These are phyloP conservation scores for Ilex aquifolium DNA, from an alignment of 257 asterid species.

Conservation along the genomic window DNA sequence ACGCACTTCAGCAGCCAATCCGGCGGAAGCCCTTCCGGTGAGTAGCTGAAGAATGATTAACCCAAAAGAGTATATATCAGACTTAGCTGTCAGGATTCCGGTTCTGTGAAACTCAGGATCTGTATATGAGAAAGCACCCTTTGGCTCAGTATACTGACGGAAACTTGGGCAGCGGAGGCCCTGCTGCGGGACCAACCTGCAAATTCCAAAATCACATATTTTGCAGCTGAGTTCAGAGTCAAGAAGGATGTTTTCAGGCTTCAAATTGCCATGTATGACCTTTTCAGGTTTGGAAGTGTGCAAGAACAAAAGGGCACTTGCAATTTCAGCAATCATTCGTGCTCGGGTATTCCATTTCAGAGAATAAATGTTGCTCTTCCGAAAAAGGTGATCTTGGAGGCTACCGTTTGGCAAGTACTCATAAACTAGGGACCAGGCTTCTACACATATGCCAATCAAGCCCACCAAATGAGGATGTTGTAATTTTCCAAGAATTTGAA, in stretches of 20 bases:
- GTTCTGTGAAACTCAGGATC: constrained; percentile 70
- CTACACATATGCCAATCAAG: constrained; percentile 65
- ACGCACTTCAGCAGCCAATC: constrained; percentile 43
- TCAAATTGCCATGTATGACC: constrained; percentile 62
- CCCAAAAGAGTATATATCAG: constrained; percentile 76
- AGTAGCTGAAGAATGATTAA: constrained; percentile 62
- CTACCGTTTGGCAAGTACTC: constrained; percentile 69
- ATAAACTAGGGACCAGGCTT: constrained; percentile 59
- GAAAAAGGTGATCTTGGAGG: constrained; percentile 50
- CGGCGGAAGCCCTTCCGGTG: constrained; percentile 50
- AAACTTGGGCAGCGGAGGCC: constrained; percentile 61
- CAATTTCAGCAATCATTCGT: constrained; percentile 53
- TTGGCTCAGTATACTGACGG: constrained; percentile 35
- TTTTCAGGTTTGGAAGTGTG: constrained; percentile 46
- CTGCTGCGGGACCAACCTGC: constrained; percentile 42
- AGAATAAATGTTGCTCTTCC: constrained; percentile 26
- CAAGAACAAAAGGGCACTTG: constrained; percentile 55
- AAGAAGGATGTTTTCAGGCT: constrained; percentile 64
- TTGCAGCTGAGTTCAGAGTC: constrained; percentile 49
- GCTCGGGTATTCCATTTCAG: constrained; percentile 70
- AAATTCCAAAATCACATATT: constrained; percentile 57
- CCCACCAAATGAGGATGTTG: constrained; percentile 58
- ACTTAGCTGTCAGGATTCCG: constrained; percentile 45
- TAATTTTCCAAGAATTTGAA: constrained; percentile 42
- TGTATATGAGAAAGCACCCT: constrained; percentile 40